Evolutionary conservation across 2,329 filamentous ascomycete species (phyloP).

Genomic region (Neonectria sp.): DNA sequence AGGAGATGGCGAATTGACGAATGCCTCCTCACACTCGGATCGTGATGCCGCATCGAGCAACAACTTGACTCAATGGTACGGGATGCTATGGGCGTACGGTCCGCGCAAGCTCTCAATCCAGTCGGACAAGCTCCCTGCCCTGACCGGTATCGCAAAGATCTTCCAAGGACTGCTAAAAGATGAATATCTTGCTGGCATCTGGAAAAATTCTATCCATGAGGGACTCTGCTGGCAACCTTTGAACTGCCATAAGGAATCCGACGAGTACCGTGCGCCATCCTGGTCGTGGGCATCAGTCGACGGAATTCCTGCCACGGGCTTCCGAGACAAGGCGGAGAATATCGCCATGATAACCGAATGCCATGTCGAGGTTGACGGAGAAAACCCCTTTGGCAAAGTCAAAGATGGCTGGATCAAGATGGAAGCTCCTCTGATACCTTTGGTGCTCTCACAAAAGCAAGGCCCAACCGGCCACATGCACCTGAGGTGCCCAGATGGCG

Average conservation of each 20-base stretch:
- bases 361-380: conserved; percentile 10
- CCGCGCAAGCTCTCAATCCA: conserved; percentile 16
- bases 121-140: conserved; percentile 29
- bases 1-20: neutral
- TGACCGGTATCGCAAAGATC: conserved; percentile 25
- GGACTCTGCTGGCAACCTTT: conserved; percentile 21
- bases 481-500: neutral
- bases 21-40: neutral
- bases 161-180: conserved; percentile 23
- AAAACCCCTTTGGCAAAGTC: conserved; percentile 22
- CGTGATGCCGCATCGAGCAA: neutral
- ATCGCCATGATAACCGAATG: conserved; percentile 10
- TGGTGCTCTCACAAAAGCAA: neutral
- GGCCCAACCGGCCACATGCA: conserved; percentile 15
- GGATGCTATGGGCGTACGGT: conserved; percentile 9
- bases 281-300: conserved; percentile 34
- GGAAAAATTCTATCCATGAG: conserved; percentile 19
- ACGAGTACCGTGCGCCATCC: conserved; percentile 35
- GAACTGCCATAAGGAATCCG: neutral
- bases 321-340: neutral
- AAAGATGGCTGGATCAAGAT: conserved; percentile 17
- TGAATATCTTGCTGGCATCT: conserved; percentile 29
- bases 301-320: conserved; percentile 4
- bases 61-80: neutral
- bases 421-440: conserved; percentile 12